Evolutionary conservation across 495 filamentous ascomycete genomes (phyloP).

Genomic region (Aspergillus ostianus): DNA sequence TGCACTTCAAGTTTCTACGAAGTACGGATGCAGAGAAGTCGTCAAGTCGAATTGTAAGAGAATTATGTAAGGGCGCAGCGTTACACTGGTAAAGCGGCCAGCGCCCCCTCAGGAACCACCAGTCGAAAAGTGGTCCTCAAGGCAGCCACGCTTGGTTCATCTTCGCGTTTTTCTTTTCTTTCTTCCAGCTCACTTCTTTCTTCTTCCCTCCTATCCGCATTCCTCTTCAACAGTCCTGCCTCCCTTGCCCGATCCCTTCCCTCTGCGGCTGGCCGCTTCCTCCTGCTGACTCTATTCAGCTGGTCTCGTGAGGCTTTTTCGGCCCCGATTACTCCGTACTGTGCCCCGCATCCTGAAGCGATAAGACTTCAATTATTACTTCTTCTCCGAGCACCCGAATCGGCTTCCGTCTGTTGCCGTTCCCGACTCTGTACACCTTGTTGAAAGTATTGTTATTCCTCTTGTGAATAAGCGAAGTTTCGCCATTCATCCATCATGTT

Average conservation of each 20-base stretch:
- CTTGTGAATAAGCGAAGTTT: not conserved
- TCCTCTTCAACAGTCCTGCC: conserved; percentile 2
- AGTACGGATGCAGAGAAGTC: too few species aligned
- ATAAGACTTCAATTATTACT: conserved; percentile 7
- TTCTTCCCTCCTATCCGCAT: conserved; percentile 7
- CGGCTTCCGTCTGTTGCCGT: not conserved
- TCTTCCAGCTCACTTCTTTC: not conserved
- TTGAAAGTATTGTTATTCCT: not conserved
- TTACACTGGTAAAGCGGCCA: not conserved
- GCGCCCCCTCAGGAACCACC: not conserved
- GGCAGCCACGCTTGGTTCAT: conserved; percentile 17
- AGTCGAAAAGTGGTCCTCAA: conserved; percentile 7
- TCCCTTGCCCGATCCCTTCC: conserved; percentile 6
- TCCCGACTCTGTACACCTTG: not conserved
- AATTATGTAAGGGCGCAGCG: not conserved
- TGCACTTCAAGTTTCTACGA: too few species aligned
- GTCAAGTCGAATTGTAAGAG: too few species aligned
- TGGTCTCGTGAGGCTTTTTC: conserved; percentile 17
- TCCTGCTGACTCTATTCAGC: conserved; percentile 1
- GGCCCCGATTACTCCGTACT: conserved; percentile 1
- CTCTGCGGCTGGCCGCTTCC: conserved; percentile 18
- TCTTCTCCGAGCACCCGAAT: not conserved
- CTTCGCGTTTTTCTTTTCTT: conserved; percentile 7
- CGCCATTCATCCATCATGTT: conserved; percentile 58
- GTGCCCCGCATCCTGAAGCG: conserved; percentile 20